phyloP scores from a whole-genome alignment of 2,329 filamentous ascomycete genomes.

The Aureobasidium pullulans region DNA sequence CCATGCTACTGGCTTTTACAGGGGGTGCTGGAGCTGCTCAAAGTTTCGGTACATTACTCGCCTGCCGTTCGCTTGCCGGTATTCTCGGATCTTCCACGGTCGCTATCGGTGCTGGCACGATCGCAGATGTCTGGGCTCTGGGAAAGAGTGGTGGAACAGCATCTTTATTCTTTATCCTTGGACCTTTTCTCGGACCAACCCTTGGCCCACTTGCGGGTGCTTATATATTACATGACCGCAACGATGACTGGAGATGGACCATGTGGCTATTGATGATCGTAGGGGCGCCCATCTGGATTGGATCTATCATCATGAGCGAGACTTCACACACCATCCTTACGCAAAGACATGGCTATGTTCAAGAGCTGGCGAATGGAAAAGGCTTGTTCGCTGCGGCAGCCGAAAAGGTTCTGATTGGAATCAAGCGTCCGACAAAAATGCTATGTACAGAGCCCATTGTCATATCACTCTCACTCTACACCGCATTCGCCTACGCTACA shows the following conservation, averaged over 20 bases:
- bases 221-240: conserved; percentile 33
- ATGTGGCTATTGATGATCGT: conserved; percentile 40
- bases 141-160: neutral
- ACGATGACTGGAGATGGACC: conserved; percentile 33
- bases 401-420: neutral
- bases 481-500: conserved; percentile 25
- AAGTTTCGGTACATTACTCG: conserved; percentile 60
- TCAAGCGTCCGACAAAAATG: conserved; percentile 26
- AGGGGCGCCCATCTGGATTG: conserved; percentile 29
- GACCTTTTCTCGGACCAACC: conserved; percentile 34
- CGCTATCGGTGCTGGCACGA: conserved; percentile 33
- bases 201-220: conserved; percentile 37
- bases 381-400: conserved; percentile 17
- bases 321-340: conserved; percentile 49
- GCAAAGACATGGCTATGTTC: conserved; percentile 27
- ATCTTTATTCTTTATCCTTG: conserved; percentile 27
- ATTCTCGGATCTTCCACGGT: conserved; percentile 29
- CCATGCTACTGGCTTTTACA: conserved; percentile 33
- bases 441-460: conserved; percentile 32
- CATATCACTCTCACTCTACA: conserved; percentile 24
- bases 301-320: conserved; percentile 42
- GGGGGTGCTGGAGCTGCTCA: conserved; percentile 42
- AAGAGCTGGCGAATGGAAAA: conserved; percentile 19
- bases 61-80: conserved; percentile 51
- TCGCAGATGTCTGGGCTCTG: neutral